phyloP scores from a whole-genome alignment of 2,329 filamentous ascomycete genomes.

The Tolypocladium amazonense region DNA sequence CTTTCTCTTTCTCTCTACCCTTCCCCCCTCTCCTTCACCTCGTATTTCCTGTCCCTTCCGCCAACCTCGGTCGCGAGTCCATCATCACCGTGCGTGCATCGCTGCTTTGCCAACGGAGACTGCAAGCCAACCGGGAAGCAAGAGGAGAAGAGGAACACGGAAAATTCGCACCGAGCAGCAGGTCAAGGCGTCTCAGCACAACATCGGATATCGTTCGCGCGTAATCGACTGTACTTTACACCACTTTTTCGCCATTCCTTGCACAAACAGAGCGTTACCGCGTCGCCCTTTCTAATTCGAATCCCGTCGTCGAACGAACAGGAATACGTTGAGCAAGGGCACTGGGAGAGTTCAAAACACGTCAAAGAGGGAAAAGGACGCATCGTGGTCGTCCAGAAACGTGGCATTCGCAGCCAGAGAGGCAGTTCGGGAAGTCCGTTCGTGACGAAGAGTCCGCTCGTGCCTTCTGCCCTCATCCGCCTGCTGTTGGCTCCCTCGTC shows the following conservation, averaged over 20 bases:
- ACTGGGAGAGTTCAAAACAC: background rate
- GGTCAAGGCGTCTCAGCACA: background rate
- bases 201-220: conserved; percentile 12
- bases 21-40: conserved; percentile 10
- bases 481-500: background rate
- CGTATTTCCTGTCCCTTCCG: conserved; percentile 2
- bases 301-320: background rate
- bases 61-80: conserved; percentile 13
- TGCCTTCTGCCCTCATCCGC: background rate
- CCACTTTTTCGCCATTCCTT: conserved; percentile 12
- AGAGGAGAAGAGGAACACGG: background rate
- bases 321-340: background rate
- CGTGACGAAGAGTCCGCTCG: background rate
- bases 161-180: background rate
- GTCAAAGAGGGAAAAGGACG: background rate
- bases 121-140: background rate
- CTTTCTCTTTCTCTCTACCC: conserved; percentile 10
- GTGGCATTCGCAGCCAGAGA: background rate
- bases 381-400: background rate
- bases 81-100: conserved; percentile 2
- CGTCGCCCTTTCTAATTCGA: conserved; percentile 10
- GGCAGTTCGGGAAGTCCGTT: background rate
- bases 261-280: conserved; percentile 3
- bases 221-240: conserved; percentile 23
- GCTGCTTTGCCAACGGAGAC: conserved; percentile 2